These are phyloP conservation scores for Phytophthora podocarpi DNA, from an alignment of 352 stramenopile species.

Conservation along the genomic window DNA sequence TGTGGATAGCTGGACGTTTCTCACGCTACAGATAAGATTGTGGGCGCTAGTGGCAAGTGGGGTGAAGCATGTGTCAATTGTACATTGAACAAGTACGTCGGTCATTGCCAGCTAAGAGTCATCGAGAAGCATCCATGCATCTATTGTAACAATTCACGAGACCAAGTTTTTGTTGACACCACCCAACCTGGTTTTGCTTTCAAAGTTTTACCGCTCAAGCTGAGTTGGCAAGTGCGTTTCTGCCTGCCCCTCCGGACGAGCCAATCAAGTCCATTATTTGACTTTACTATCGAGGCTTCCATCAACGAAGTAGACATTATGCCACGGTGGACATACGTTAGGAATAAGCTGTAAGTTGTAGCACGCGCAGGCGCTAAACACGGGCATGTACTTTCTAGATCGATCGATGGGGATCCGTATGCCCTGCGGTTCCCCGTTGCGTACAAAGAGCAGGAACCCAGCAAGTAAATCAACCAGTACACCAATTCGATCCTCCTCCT, in stretches of 20 bases:
- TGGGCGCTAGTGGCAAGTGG: too few species aligned
- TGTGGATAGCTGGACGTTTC: too few species aligned
- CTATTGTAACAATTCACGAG: too few species aligned
- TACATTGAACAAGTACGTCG: too few species aligned
- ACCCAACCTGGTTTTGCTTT: too few species aligned
- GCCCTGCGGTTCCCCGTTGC: conserved; percentile 48
- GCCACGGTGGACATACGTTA: conserved; percentile 46
- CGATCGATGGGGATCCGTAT: conserved; percentile 50
- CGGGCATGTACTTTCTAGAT: conserved; percentile 48
- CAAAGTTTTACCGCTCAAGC: neutral
- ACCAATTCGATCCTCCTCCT: conserved; percentile 58
- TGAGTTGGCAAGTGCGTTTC: neutral
- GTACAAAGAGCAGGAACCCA: conserved; percentile 57
- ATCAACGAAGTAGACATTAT: conserved; percentile 44
- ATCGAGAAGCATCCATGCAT: too few species aligned
- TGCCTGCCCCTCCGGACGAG: neutral
- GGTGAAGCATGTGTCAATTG: too few species aligned
- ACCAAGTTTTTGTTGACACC: too few species aligned
- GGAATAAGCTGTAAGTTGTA: conserved; percentile 61
- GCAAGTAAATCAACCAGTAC: conserved; percentile 63
- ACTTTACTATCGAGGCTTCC: neutral
- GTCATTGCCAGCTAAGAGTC: too few species aligned
- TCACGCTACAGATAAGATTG: too few species aligned
- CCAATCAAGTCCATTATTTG: neutral
- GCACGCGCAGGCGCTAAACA: conserved; percentile 60